phyloP scores from a whole-genome alignment of 1,284 basidiomycete genomes.

The Malassezia pachydermatis region DNA sequence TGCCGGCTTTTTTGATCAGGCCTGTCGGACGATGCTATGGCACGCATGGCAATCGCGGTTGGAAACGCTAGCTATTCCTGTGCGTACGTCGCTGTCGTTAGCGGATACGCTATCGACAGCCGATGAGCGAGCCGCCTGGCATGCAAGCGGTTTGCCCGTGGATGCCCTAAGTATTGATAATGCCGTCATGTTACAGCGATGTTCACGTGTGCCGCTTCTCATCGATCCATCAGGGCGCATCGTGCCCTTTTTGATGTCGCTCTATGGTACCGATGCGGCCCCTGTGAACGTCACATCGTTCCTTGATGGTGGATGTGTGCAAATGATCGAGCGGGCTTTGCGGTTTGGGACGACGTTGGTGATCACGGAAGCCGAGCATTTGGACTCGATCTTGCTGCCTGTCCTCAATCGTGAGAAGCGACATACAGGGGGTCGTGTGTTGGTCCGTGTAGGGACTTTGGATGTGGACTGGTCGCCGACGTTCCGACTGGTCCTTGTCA shows the following conservation, averaged over 20 bases:
- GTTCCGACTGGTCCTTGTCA: constrained; percentile 93
- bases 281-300: constrained; percentile 98
- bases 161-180: constrained; percentile 96
- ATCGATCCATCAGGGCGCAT: constrained; percentile 99
- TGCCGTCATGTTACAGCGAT: constrained; percentile 89
- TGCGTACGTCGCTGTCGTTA: constrained; percentile 81
- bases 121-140: constrained; percentile 91
- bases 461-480: constrained; percentile 99
- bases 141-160: constrained; percentile 81
- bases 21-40: constrained; percentile 95
- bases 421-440: constrained; percentile 75
- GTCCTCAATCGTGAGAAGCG: constrained; percentile 95
- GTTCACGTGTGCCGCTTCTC: constrained; percentile 93
- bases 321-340: constrained; percentile 94
- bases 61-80: constrained; percentile 76
- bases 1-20: constrained; percentile 96
- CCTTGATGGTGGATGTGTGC: constrained; percentile 95
- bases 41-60: constrained; percentile 85
- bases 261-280: constrained; percentile 85
- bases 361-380: constrained; percentile 93
- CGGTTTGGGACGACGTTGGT: constrained; percentile 95
- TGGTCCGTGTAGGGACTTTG: constrained; percentile 94
- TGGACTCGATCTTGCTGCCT: constrained; percentile 95
- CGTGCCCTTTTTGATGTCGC: constrained; percentile 81
- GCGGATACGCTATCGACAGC: constrained; percentile 94